A percentile compares a stretch with the other conserved stretches of the same genome.
Evolutionary conservation across 192 early-diverging fungal species (phyloP).

Genomic region (Podila horticola): DNA sequence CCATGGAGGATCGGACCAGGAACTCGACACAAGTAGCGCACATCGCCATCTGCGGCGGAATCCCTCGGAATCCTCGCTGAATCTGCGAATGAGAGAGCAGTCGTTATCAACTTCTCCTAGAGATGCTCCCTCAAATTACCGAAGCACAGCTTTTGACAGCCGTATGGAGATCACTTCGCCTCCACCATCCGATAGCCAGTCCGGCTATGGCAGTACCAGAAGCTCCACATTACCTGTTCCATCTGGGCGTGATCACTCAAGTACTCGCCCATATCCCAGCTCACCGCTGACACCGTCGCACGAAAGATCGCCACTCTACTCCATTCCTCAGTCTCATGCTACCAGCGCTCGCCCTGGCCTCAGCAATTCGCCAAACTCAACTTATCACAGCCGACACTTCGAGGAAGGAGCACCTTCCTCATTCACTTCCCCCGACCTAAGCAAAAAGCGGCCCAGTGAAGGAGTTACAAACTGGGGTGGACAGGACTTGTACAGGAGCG

Average conservation of each 20-base stretch:
- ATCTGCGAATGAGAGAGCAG: conserved; percentile 9
- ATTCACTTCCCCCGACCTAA: conserved; percentile 6
- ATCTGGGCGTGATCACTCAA: conserved; percentile 4
- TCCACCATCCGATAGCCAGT: background rate
- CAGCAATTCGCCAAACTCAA: no score
- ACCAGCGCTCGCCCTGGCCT: no score
- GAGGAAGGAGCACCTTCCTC: no score
- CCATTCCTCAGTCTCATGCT: background rate
- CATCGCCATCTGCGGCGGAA: conserved; percentile 40
- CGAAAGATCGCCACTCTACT: conserved; percentile 27
- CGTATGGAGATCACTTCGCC: conserved; percentile 24
- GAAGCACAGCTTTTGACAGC: background rate
- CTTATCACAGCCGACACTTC: no score
- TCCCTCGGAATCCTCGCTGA: conserved; percentile 43
- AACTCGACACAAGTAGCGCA: conserved; percentile 17
- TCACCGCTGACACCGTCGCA: conserved; percentile 37
- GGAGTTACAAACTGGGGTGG: conserved; percentile 25
- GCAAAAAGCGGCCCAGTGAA: conserved; percentile 43
- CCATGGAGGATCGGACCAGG: conserved; percentile 25
- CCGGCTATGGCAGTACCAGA: background rate
- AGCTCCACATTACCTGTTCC: background rate
- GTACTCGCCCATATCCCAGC: conserved; percentile 17
- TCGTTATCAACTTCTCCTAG: background rate
- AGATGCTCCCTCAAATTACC: background rate
- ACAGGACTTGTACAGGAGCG: conserved; percentile 4